Evolutionary conservation across 176 grass and related monocot species (phyloP), one percentile per base, ranked within the genome.

Genomic region (Aegilops speltoides): DNA sequence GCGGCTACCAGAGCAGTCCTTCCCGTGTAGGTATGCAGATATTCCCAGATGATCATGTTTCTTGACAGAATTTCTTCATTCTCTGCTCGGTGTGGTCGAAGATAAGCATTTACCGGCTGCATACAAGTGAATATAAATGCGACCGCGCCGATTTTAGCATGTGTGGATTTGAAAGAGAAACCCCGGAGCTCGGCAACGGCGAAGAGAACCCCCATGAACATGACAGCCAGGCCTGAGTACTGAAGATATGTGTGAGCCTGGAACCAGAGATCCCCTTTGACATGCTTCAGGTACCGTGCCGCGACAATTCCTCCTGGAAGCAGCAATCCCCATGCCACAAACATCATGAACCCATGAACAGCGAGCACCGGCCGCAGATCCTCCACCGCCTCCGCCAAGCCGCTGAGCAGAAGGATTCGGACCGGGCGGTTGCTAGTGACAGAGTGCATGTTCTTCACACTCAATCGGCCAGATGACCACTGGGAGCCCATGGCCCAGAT

Each of bases 301-400:
- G 90, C 78, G 52, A 98, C 89, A 50, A 96, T 85, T n/a, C 93
- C 94, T 65, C 92, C 87, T 6, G 92, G 92, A 40, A 96, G 73
- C 34, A 96, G 26, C 46, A 96, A 63, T 23, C 92, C 94, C 96
- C 92, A 98, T 14, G 97, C 86, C 34, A 98, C 90, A 84, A 98
- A 98, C 97, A 98, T 98, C 94, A 98, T 96, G 31, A 98, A 94
- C 1, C 94, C 97, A 66, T 96, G 93, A 84, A 98, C 91, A 29
- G 90, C 94, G 43, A 98, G 84, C 76, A 98, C 92, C 1, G 93
- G 92, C 6, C 87, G 89, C 22, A 94, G 61, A 38, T 98, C 97
- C 88, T 98, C 81, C 65, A 94, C 87, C 3, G 88, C 97, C 57
- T 96, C 94, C 7, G 94, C 90, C 71, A 88, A 89, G 1, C 97